Base-by-base conservation (phyloP, 2,329 filamentous ascomycete species). In the Talaromyces verruculosus region DNA sequence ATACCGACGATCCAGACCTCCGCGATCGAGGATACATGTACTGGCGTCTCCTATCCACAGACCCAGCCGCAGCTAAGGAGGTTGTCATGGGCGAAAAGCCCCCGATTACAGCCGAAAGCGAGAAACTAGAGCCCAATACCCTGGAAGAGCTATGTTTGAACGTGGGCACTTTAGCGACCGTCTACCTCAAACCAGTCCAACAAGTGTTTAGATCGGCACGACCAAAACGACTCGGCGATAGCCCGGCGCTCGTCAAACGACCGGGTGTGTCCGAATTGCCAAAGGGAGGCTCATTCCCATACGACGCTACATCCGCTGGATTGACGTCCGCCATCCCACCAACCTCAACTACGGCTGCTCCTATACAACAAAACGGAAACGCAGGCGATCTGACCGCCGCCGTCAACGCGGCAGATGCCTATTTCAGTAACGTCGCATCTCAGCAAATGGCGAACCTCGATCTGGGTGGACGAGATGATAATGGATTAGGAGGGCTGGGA, bases 11-110 rank as follows among this genome's bases (percentile, higher is more conserved):
- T 78, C 95, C 95, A 0, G 95, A 99, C 78, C 87, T 99, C 33
- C 89, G 95, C 69, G 95, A 99, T 77, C 85, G 95, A 72, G 95
- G 95, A 0, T 99, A 97, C 82, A 98, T 99, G 93, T 99, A 99
- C 83, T 99, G 95, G 95, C 91, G 95, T 4, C 85, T 99, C 15
- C 85, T 99, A 1, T 97, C 93, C 1, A 96, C 93, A 0, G 93
- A 97, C 76, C 94, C 96, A 71, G 88, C 89, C 60, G 88, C 90
- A 0, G 95, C 95, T 1, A 95, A 91, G 75, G 84, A 88, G 68
- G 88, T 99, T 61, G 93, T 99, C 70, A 98, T 99, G 94, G 94
- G 95, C 67, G 91, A 96, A 71, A 99, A 99, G 77, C 95, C 95
- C 6, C 87, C 94, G 7, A 98, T 99, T 78, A 97, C 93, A 1